phyloP scores from a whole-genome alignment of 345 rosid species.

The Physaria fendleri region DNA sequence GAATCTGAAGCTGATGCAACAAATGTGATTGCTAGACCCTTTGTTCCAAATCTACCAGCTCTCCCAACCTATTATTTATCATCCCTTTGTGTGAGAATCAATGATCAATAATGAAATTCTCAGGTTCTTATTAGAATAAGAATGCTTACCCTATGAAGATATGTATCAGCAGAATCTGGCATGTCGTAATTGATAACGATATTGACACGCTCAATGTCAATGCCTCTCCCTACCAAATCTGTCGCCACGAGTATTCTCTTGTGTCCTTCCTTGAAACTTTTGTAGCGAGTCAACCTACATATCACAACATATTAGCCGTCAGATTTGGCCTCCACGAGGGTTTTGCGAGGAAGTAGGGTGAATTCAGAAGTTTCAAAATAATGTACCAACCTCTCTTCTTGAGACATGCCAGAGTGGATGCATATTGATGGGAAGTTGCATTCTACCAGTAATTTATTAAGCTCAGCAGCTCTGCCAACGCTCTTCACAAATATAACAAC shows the following conservation, averaged over 20 bases:
- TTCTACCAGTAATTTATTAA: slow-evolving; percentile 87
- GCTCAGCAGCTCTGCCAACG: slow-evolving; percentile 89
- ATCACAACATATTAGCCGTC: not conserved
- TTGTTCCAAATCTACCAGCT: slow-evolving; percentile 99
- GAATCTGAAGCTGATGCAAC: slow-evolving; percentile 91
- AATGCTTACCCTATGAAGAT: slow-evolving; percentile 75
- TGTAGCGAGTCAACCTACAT: slow-evolving; percentile 87
- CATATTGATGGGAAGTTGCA: slow-evolving; percentile 98
- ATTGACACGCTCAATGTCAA: slow-evolving; percentile 97
- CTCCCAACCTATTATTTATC: slow-evolving; percentile 75
- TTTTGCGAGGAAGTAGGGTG: not conserved
- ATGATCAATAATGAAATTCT: not conserved
- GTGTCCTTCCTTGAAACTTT: slow-evolving; percentile 96
- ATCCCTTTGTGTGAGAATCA: not conserved
- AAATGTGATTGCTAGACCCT: slow-evolving; percentile 95
- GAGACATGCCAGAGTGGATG: slow-evolving; percentile 99
- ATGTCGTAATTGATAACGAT: slow-evolving; percentile 97
- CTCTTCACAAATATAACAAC: slow-evolving; percentile 97
- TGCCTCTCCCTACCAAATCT: slow-evolving; percentile 94
- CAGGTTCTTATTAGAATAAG: not conserved
- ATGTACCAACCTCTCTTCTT: slow-evolving; percentile 77
- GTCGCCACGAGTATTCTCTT: slow-evolving; percentile 97
- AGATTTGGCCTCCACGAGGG: not conserved
- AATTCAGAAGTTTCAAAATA: not conserved
- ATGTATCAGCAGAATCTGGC: slow-evolving; percentile 99